Conservation (phyloP, 441 rosid genomes). For the Manihot esculenta region DNA sequence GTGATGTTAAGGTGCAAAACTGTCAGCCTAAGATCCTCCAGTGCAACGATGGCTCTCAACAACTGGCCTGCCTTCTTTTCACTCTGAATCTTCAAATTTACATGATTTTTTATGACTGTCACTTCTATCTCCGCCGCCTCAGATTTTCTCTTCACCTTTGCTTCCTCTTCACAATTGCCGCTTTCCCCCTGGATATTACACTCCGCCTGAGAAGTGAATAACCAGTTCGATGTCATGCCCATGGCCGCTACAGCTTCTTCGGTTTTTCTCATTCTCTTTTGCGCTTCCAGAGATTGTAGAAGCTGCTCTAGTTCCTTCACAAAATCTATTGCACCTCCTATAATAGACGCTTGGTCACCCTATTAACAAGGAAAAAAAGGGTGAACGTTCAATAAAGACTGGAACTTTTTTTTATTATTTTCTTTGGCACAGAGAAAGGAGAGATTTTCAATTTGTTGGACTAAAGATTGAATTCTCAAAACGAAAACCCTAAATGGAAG, state of each 20-base stretch:
- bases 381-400: no score
- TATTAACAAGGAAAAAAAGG: slow-evolving; percentile 14
- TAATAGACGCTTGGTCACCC: slow-evolving; percentile 87
- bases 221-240: slow-evolving; percentile 35
- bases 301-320: slow-evolving; percentile 82
- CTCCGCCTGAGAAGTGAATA: slow-evolving; percentile 10
- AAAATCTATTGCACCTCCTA: slow-evolving; percentile 88
- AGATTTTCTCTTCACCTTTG: slow-evolving; percentile 29
- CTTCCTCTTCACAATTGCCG: slow-evolving; percentile 20
- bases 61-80: slow-evolving; percentile 65
- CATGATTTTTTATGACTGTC: slow-evolving; percentile 65
- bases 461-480: not conserved
- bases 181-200: slow-evolving; percentile 3
- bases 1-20: slow-evolving; percentile 85
- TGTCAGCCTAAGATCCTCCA: slow-evolving; percentile 67
- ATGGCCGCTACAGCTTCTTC: slow-evolving; percentile 26
- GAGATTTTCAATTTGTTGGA: no score
- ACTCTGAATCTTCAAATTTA: slow-evolving; percentile 66
- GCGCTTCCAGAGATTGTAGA: slow-evolving; percentile 56
- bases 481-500: no score
- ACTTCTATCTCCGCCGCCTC: slow-evolving; percentile 60
- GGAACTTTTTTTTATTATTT: no score
- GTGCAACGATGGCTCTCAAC: slow-evolving; percentile 60
- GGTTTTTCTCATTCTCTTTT: slow-evolving; percentile 40
- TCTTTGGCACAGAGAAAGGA: no score